Base-by-base conservation (phyloP, 129 eudicot genomes). In the Mikania micrantha region DNA sequence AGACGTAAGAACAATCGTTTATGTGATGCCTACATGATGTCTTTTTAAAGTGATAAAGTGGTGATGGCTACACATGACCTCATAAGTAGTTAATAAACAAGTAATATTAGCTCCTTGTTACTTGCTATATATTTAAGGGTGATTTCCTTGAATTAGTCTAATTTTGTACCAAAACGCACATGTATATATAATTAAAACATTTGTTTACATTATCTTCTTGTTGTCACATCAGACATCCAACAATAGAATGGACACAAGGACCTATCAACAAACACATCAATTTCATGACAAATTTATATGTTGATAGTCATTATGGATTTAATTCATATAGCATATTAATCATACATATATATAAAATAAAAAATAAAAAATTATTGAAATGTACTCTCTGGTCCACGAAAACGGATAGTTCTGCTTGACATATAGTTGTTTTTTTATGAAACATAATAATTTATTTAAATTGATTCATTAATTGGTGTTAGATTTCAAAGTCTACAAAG, bases 191-290 rank as follows among this genome's bases (percentile, higher is more conserved):
- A 9, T 20, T 24, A 53, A 22, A 53, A 24, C 11, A 53, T 53
- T 24, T 11, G 12, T 54, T 24, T 54, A 54, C 21, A 11, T 54
- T 54, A 25, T 54, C 17, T 54, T 54, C 35, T 54, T 35, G 13
- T 25, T 54, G 35, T 54, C 60, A 54, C 7, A 21, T 54, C 60
- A 54, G 16, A 54, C 21, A 54, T 54, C 9, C 60, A 54, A 54
- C 60, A 54, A 54, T 54, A 25, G 60, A 54, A 54, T 25, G 17
- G 60, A 54, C 60, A 54, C 60, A 54, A 54, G 19, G 60, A 54
- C 60, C 60, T 54, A 54, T 54, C 60, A 54, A 54, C 60, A 54
- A 54, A 24, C 60, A 24, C 35, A 54, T 54, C 60, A 25, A 54
- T 54, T 54, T 54, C 60, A 28, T 25, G 6, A 28, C 35, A 54